These are phyloP conservation scores for Cordyceps cicadae DNA, from an alignment of 2,329 filamentous ascomycete species.

Conservation along the genomic window DNA sequence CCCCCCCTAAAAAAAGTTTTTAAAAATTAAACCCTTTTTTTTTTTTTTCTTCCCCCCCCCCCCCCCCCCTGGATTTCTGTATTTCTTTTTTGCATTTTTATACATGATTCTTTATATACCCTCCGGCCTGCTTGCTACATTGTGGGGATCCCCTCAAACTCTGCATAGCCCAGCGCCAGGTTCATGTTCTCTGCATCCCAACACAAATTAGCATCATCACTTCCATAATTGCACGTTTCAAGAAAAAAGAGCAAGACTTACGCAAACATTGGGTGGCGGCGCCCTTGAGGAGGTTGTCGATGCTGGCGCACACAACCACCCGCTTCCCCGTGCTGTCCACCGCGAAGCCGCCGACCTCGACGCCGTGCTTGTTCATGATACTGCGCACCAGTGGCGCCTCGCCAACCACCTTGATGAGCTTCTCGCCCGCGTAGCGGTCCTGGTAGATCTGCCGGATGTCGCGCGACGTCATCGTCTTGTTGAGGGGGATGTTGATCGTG, in stretches of 20 bases:
- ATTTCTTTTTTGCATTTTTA: too few relatives aligned
- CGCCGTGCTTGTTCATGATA: conserved; percentile 77
- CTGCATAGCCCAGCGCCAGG: conserved; percentile 7
- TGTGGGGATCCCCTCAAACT: conserved; percentile 8
- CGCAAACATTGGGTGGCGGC: conserved; percentile 87
- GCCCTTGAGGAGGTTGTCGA: conserved; percentile 90
- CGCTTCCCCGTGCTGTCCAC: conserved; percentile 83
- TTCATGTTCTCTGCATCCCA: conserved; percentile 3
- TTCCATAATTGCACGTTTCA: not conserved
- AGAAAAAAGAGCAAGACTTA: conserved; percentile 41
- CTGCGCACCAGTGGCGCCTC: conserved; percentile 80
- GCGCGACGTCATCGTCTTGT: conserved; percentile 77
- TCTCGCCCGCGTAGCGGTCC: conserved; percentile 91
- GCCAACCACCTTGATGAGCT: conserved; percentile 84
- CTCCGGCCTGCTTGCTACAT: not conserved
- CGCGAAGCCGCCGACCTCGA: conserved; percentile 94
- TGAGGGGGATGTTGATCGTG: conserved; percentile 83
- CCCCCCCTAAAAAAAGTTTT: too few relatives aligned
- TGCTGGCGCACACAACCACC: conserved; percentile 88
- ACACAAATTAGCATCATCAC: not conserved
- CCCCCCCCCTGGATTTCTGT: too few relatives aligned
- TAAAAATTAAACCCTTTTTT: too few relatives aligned
- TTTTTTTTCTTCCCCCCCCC: too few relatives aligned
- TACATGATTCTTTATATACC: too few relatives aligned
- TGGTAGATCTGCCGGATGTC: conserved; percentile 94